Conservation (phyloP, 2,329 filamentous ascomycete species). For the Alternaria gansuensis region DNA sequence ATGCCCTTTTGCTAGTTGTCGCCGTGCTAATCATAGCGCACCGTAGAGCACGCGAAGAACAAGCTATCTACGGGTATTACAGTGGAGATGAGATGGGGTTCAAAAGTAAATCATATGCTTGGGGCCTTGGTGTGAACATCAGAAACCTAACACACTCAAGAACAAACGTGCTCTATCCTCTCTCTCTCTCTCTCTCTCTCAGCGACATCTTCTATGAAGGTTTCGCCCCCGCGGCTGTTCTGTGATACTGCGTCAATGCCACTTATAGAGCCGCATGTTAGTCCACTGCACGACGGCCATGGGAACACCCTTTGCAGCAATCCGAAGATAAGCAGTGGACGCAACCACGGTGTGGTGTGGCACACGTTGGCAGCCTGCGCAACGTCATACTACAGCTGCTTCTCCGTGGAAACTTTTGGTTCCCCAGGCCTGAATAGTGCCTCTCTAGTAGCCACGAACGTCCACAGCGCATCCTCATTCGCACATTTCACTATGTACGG, state of each 20-base stretch:
- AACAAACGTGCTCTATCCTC: background rate
- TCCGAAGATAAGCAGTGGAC: background rate
- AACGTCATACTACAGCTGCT: conserved; percentile 2
- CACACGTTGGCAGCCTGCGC: conserved; percentile 11
- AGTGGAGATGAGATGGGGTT: conserved; percentile 8
- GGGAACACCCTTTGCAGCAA: background rate
- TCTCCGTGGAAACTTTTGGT: background rate
- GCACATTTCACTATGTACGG: background rate
- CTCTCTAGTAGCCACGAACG: background rate
- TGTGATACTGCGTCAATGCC: conserved; percentile 5
- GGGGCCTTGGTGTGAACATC: conserved; percentile 9
- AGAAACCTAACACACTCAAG: background rate
- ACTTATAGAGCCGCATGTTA: conserved; percentile 13
- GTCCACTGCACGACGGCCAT: background rate
- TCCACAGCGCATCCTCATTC: background rate
- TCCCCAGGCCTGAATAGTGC: conserved; percentile 8
- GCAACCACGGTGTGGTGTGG: background rate
- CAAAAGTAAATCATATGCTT: conserved; percentile 3
- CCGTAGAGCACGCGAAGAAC: conserved; percentile 17
- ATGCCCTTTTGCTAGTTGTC: conserved; percentile 3
- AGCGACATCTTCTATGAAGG: background rate
- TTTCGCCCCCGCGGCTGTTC: conserved; percentile 5
- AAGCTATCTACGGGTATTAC: conserved; percentile 10
- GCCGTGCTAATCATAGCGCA: conserved; percentile 10
- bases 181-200: background rate